A percentile compares a stretch with the other conserved stretches of the same genome.
These are phyloP conservation scores for Tetrapisispora namnaoensis DNA, from an alignment of 805 yeast genomes.

Conservation along the genomic window DNA sequence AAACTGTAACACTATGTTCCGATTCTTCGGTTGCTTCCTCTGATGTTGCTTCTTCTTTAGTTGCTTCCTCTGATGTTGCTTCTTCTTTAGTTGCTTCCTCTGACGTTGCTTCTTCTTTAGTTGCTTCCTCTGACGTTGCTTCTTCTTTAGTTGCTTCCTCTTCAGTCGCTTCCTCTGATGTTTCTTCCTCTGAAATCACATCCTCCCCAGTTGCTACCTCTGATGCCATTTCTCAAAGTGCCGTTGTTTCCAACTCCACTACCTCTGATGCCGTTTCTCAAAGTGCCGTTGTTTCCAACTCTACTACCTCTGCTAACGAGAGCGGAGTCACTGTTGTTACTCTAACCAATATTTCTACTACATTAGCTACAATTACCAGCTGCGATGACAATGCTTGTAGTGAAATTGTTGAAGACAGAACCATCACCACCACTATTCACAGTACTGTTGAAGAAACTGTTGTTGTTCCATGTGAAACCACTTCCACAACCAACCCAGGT, in stretches of 20 bases:
- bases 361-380: constrained; percentile 2
- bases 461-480: constrained; percentile 2
- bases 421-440: constrained; percentile 2
- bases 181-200: constrained; percentile 3
- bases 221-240: not conserved
- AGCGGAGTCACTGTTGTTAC: constrained; percentile 6
- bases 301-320: constrained; percentile 8
- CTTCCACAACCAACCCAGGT: constrained; percentile 4
- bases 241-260: not conserved
- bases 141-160: not conserved
- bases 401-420: not conserved
- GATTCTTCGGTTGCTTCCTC: constrained; percentile 2
- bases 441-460: constrained; percentile 21
- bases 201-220: not conserved
- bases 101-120: not conserved
- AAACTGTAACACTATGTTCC: constrained; percentile 5
- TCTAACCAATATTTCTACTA: constrained; percentile 1
- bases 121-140: not conserved
- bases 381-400: constrained; percentile 1
- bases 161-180: constrained; percentile 2
- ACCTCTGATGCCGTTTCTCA: constrained; percentile 5
- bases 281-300: constrained; percentile 5
- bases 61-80: not conserved
- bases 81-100: constrained; percentile 2
- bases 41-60: not conserved